Evolutionary conservation across 352 stramenopile genomes (phyloP), one percentile per base, ranked within the genome.

Genomic region (Globisporangium abappressorium): DNA sequence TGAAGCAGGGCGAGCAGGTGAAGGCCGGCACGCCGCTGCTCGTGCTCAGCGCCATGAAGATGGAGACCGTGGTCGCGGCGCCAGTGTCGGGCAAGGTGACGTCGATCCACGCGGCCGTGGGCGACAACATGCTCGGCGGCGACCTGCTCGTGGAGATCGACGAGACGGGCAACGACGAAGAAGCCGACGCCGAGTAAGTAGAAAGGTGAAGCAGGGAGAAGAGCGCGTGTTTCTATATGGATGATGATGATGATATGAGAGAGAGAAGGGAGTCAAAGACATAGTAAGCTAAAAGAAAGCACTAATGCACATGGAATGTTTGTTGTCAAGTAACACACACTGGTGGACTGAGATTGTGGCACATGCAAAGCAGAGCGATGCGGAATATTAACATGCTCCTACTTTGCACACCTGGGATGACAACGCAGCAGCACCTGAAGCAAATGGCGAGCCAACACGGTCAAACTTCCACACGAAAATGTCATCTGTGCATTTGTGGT

Each of bases 31-130:
- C 97, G 68, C 88, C 94, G 34, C 85, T 99, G 41, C 80, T 98
- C 33, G 90, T 98, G 55, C 79, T 99, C 56, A 98, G 85, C 36
- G 97, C 97, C 63, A 99, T 99, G 96, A 99, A 99, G 84, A 99
- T 99, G 97, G 97, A 99, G 84, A 99, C 96, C 3, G 90, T 97
- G 33, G 94, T 99, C 38, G 77, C 91, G 51, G 91, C 95, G 28
- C 91, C 97, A 1, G 89, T 95, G 58, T 84, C 80, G 49, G 97
- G 97, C 66, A 88, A 90, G 64, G 84, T 99, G 33, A 95, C 90
- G 73, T 71, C 84, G 57, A 89, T 99, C 60, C 82, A 90, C 65
- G 94, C 98, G 2, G 89, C 85, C 38, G 93, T 97, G 34, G 95
- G 95, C 56, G 97, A 99, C 80, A 97, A 96, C 76, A 91, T 99